Evolutionary conservation across 148 eudicot species (phyloP), one percentile per base, ranked within the genome.

Genomic region (Dysphania ambrosioides): DNA sequence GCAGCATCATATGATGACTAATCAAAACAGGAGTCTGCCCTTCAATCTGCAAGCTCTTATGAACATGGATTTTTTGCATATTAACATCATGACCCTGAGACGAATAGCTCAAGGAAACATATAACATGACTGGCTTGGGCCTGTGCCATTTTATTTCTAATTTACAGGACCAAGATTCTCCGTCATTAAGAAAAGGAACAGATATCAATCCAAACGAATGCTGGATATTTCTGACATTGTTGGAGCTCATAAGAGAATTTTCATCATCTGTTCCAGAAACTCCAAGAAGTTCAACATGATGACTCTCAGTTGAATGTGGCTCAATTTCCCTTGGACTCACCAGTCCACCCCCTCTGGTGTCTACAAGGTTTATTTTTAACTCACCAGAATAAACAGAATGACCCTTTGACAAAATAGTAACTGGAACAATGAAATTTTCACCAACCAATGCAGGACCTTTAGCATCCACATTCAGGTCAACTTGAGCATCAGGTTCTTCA

Each of bases 71-170:
- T 86, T 90, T 92, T 74, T 86, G 93, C 40, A 78, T 47, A 73
- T 79, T 85, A 72, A 78, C 72, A 74, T 89, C 98, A 73, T 74
- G 79, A 74, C 80, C 81, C 47, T 83, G 78, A 38, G 97, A 87
- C 57, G 87, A 84, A 74, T 96, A 96, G 72, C 99, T 94, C 72
- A 92, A 77, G 51, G 99, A 96, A 56, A 92, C 97, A 78, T 80
- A 96, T 51, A 96, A 82, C 97, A 96, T 96, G 64, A 92, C 67
- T n/a, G 99, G 97, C 76, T 92, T 96, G 8, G 99, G 97, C 53
- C 94, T 95, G 68, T 90, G 90, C 99, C 99, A 96, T 81, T 77
- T 91, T 27, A 96, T 89, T 80, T 96, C 88, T 38, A 92, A 82
- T 71, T 86, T 87, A 83, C 97, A 96, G 61, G 90, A 90, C 97